Conservation (phyloP, 192 early-diverging fungal species). For the Geosiphon pyriformis region DNA sequence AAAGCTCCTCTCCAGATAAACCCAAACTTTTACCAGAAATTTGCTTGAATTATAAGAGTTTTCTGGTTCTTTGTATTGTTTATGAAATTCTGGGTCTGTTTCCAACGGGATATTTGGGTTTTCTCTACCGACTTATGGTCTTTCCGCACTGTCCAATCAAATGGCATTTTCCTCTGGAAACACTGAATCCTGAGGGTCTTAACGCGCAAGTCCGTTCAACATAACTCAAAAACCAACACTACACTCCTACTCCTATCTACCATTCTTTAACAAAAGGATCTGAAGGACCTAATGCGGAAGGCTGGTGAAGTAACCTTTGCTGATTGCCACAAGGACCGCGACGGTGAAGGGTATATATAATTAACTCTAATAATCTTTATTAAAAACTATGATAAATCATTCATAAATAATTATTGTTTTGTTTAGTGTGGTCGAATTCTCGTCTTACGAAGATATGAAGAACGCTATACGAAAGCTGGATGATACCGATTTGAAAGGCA, state of each 20-base stretch:
- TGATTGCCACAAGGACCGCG: constrained; percentile 75
- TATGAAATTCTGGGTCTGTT: background rate
- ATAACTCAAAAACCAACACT: constrained; percentile 22
- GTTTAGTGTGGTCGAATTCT: constrained; percentile 88
- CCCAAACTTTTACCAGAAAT: background rate
- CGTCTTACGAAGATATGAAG: constrained; percentile 70
- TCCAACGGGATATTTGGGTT: background rate
- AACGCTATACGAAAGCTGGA: constrained; percentile 82
- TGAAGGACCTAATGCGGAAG: constrained; percentile 94
- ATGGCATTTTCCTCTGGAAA: constrained; percentile 38
- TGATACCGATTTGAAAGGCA: constrained; percentile 64
- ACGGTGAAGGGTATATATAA: constrained; percentile 62
- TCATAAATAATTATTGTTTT: constrained; percentile 11
- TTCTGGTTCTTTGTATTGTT: background rate
- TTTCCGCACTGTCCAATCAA: constrained; percentile 31
- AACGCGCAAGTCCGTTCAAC: constrained; percentile 23
- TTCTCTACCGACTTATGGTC: constrained; percentile 23
- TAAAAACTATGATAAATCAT: background rate
- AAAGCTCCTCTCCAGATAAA: too few species aligned
- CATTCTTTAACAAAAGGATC: constrained; percentile 63
- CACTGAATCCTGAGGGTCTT: constrained; percentile 25
- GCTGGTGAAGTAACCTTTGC: constrained; percentile 93
- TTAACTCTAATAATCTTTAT: background rate
- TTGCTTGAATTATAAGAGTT: background rate
- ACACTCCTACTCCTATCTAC: constrained; percentile 15